These are phyloP conservation scores for Phragmites australis DNA, from an alignment of 176 grass and related monocot species.

Conservation along the genomic window DNA sequence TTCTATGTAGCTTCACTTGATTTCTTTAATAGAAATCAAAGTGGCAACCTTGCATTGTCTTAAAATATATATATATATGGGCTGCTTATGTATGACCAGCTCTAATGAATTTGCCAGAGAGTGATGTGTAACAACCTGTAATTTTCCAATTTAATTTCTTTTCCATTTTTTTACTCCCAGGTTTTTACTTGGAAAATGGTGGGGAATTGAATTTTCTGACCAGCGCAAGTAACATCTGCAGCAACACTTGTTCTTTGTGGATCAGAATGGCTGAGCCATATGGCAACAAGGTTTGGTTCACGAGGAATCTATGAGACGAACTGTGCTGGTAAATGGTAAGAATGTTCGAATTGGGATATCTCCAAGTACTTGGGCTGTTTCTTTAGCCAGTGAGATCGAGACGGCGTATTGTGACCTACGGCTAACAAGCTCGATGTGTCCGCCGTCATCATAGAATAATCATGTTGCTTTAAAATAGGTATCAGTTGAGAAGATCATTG, in stretches of 20 bases:
- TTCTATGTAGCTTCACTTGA: too few species aligned
- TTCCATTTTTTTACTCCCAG: neutral
- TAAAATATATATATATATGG: too few species aligned
- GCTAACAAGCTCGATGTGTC: neutral
- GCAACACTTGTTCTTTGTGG: neutral
- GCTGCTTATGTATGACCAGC: neutral
- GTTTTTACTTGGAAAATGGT: slow-evolving; percentile 22
- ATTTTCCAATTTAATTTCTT: neutral
- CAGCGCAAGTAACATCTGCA: neutral
- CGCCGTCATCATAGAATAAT: slow-evolving; percentile 27
- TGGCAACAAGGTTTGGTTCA: neutral
- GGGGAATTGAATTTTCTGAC: slow-evolving; percentile 16
- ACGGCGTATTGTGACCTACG: neutral
- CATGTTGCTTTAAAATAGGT: neutral
- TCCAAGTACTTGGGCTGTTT: neutral
- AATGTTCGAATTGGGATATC: neutral
- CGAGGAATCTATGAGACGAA: neutral
- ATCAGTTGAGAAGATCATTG: neutral
- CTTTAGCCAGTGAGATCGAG: neutral
- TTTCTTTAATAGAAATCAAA: too few species aligned
- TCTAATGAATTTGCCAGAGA: neutral
- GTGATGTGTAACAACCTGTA: neutral
- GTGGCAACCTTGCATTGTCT: too few species aligned
- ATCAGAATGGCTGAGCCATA: neutral
- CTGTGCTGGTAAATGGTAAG: neutral